Conservation (phyloP, 1,139 yeast genomes). For the Taphrina wiesneri region DNA sequence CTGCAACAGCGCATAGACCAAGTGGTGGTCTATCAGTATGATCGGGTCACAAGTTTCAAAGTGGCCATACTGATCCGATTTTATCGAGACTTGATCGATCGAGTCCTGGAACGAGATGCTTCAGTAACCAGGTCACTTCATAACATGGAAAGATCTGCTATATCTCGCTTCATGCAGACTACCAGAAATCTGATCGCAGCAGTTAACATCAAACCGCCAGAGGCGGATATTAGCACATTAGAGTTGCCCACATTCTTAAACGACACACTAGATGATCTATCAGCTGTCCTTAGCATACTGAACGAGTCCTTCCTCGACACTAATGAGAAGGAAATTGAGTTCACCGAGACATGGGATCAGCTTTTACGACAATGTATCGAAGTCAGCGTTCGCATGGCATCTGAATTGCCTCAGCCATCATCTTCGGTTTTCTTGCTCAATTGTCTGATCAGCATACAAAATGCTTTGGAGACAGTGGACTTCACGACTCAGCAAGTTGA, state of each 20-base stretch:
- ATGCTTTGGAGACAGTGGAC: conserved; percentile 30
- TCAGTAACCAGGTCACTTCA: conserved; percentile 13
- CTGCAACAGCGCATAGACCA: conserved; percentile 57
- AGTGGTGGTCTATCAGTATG: conserved; percentile 64
- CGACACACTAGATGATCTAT: conserved; percentile 45
- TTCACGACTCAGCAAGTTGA: conserved; percentile 45
- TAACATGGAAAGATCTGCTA: conserved; percentile 36
- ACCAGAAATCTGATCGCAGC: conserved; percentile 26
- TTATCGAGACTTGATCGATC: conserved; percentile 68
- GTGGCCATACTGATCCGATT: conserved; percentile 65
- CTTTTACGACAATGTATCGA: conserved; percentile 46
- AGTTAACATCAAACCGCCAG: conserved; percentile 28
- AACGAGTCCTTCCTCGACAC: conserved; percentile 45
- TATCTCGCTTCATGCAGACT: conserved; percentile 37
- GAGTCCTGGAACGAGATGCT: conserved; percentile 43
- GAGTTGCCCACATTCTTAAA: conserved; percentile 48
- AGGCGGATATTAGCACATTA: conserved; percentile 40
- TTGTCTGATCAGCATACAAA: conserved; percentile 5
- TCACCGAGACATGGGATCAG: conserved; percentile 44
- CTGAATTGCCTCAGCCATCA: conserved; percentile 25
- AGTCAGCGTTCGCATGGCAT: conserved; percentile 36
- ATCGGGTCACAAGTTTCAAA: conserved; percentile 57
- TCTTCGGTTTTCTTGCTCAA: conserved; percentile 20
- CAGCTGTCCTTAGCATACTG: conserved; percentile 45
- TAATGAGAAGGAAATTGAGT: conserved; percentile 41